These are phyloP conservation scores for Kitagawia praeruptora DNA, from an alignment of 129 eudicot species.

Conservation along the genomic window DNA sequence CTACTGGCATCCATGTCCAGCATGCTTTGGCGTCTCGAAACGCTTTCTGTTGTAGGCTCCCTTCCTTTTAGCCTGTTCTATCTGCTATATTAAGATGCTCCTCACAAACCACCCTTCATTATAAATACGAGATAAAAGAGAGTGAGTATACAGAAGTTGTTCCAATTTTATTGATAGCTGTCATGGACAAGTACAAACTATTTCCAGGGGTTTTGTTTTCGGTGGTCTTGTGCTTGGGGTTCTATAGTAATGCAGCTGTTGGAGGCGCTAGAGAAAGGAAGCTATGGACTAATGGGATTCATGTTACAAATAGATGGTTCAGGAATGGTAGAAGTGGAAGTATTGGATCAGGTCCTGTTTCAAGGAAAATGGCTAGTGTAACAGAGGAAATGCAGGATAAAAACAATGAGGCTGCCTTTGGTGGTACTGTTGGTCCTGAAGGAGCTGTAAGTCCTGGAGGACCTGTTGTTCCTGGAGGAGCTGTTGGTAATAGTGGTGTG, in stretches of 20 bases:
- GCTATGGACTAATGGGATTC: constrained; percentile 10
- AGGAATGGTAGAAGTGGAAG: constrained; percentile 10
- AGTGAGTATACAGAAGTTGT: not conserved
- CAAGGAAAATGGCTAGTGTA: constrained; percentile 1
- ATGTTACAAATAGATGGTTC: not conserved
- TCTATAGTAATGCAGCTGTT: not conserved
- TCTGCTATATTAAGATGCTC: not conserved
- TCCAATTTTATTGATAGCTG: not conserved
- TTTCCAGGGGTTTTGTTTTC: not conserved
- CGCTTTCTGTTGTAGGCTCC: not conserved
- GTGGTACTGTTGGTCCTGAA: not conserved
- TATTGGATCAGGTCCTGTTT: constrained; percentile 20
- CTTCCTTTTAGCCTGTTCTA: not conserved
- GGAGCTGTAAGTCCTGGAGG: constrained; percentile 5
- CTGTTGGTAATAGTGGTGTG: constrained; percentile 16
- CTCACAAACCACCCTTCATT: not conserved
- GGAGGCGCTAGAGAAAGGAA: constrained; percentile 15
- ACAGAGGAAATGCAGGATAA: constrained; percentile 12
- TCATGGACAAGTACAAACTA: not conserved
- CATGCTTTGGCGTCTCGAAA: not conserved
- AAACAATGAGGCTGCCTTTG: not conserved
- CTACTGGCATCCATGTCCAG: not conserved
- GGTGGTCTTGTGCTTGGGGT: not conserved
- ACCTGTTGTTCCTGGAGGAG: constrained; percentile 14
- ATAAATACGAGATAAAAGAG: not conserved